Evolutionary conservation across 1,284 basidiomycete genomes (phyloP), one percentile per base, ranked within the genome.

Genomic region (Tremellales sp.): DNA sequence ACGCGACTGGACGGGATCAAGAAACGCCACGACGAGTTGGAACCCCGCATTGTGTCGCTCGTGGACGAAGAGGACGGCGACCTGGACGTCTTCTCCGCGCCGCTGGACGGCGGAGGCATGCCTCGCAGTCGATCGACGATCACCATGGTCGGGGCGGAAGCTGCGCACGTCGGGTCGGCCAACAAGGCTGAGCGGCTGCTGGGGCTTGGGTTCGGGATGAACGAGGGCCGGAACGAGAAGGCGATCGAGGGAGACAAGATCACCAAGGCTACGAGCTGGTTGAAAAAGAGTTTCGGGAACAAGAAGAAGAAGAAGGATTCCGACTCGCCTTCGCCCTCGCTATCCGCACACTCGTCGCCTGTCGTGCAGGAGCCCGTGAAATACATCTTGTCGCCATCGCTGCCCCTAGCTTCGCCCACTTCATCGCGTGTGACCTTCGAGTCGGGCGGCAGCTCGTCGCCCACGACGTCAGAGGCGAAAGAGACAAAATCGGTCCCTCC

Each of bases 1-100:
- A 61, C 62, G 7, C 66, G 76, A 4, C 65, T 78, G 27, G 75
- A 77, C 40, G 53, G 68, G 5, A 74, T 78, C 51, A 70, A 75
- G 45, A 66, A 67, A 36, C 66, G 76, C 9, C 73, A 77, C 50
- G 75, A 77, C 42, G 70, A 73, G 57, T 58, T 74, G 10, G 71
- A 74, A 52, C 72, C 72, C 1, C 50, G 58, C 47, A 27, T 54
- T 24, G 16, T 48, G 34, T 44, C 48, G 14, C 51, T 47, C 14
- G 47, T 45, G 14, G 45, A 50, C n/a, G 46, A 59, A 29, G 46
- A 54, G 12, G 22, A 40, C n/a, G 10, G 21, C 33, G 40, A 42
- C 32, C 34, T 49, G 13, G 42, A 35, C 6, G 28, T 13, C 6
- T 42, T 32, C 24, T 18, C 24, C 6, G 54, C 59, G 10, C 54